A percentile compares a stretch with the other conserved stretches of the same genome.
These are phyloP conservation scores for Nothophytophthora sp. DNA, from an alignment of 352 stramenopile genomes.

Conservation along the genomic window DNA sequence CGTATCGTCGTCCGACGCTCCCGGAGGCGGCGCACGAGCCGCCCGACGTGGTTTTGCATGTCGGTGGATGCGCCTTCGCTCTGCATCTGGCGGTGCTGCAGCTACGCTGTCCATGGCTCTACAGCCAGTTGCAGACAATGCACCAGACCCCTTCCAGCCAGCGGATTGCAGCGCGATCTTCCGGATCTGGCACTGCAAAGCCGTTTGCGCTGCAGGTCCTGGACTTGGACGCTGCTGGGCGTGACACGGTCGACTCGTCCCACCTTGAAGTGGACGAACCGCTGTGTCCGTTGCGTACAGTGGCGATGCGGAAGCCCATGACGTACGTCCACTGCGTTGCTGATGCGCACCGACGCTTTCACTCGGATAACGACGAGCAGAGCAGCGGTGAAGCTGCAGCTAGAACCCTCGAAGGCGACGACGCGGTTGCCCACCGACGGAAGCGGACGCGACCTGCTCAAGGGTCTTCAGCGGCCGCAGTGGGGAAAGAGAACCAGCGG, in stretches of 20 bases:
- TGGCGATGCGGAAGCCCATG: slow-evolving; percentile 19
- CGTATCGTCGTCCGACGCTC: slow-evolving; percentile 6
- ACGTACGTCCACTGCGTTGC: slow-evolving; percentile 16
- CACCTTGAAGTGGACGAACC: too few species aligned
- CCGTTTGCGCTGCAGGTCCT: too few species aligned
- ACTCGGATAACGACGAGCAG: not conserved
- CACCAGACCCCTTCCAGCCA: too few species aligned
- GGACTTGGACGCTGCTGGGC: too few species aligned
- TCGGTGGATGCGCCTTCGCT: slow-evolving; percentile 47
- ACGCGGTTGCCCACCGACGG: too few species aligned
- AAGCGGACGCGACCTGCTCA: too few species aligned
- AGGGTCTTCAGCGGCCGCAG: not conserved
- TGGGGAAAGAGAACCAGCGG: slow-evolving; percentile 2
- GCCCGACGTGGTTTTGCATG: slow-evolving; percentile 49
- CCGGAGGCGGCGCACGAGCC: slow-evolving; percentile 6
- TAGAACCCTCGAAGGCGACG: too few species aligned
- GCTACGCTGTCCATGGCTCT: slow-evolving; percentile 32
- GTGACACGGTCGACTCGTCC: too few species aligned
- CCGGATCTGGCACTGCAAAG: too few species aligned
- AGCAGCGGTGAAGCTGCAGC: slow-evolving; percentile 3
- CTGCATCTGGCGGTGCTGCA: slow-evolving; percentile 34
- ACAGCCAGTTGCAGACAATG: slow-evolving; percentile 28
- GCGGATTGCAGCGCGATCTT: too few species aligned
- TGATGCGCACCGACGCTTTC: slow-evolving; percentile 4
- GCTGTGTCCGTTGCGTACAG: slow-evolving; percentile 16